Evolutionary conservation across 1,139 yeast species (phyloP).

Genomic region (Taiozyma sp.): DNA sequence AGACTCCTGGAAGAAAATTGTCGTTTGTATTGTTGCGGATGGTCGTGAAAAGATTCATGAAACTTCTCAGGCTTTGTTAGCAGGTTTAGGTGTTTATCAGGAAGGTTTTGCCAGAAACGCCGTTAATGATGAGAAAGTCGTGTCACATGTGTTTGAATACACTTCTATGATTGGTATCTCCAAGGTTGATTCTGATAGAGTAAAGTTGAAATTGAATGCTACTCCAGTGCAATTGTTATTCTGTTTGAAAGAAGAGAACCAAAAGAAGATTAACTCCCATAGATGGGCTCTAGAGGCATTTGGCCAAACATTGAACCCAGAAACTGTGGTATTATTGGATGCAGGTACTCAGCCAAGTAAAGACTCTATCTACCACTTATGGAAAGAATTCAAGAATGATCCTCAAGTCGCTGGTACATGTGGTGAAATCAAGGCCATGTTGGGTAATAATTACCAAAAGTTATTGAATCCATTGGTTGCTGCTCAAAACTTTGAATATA

Average conservation of each 20-base stretch:
- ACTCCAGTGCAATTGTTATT: constrained; percentile 89
- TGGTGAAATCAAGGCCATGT: constrained; percentile 87
- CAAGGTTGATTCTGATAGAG: constrained; percentile 61
- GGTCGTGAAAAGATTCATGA: constrained; percentile 90
- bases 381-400: constrained; percentile 86
- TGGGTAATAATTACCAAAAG: constrained; percentile 66
- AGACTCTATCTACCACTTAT: constrained; percentile 73
- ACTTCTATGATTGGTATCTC: constrained; percentile 59
- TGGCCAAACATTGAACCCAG: constrained; percentile 81
- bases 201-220: constrained; percentile 55
- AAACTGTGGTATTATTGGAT: constrained; percentile 77
- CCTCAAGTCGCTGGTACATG: constrained; percentile 93
- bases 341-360: constrained; percentile 94
- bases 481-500: constrained; percentile 89
- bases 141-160: constrained; percentile 90
- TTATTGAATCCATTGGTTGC: constrained; percentile 83
- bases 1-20: constrained; percentile 91
- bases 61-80: constrained; percentile 73
- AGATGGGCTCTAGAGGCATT: constrained; percentile 96
- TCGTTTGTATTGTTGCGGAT: constrained; percentile 85
- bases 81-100: constrained; percentile 93
- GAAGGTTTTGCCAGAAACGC: constrained; percentile 91
- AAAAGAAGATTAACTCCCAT: constrained; percentile 91
- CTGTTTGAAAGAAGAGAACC: constrained; percentile 83
- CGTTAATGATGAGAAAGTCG: constrained; percentile 81